Conservation (phyloP, 148 eudicot genomes). For the Oxyria digyna region DNA sequence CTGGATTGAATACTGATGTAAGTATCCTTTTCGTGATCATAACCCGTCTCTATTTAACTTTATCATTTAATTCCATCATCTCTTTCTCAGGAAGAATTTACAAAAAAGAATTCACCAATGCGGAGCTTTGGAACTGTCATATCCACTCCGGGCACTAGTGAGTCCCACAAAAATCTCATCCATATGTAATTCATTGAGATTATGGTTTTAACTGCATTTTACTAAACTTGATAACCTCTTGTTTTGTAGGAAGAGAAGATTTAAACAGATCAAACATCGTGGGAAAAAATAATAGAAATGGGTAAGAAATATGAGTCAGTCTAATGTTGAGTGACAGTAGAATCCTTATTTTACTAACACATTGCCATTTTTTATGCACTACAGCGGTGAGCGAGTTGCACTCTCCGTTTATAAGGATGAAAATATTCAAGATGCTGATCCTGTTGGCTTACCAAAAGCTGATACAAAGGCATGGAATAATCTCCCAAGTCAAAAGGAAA, state of each 20-base stretch:
- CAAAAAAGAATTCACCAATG: constrained; percentile 28
- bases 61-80: background rate
- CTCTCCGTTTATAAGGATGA: constrained; percentile 51
- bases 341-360: background rate
- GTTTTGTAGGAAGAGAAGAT: constrained; percentile 36
- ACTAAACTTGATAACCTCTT: constrained; percentile 13
- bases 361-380: background rate
- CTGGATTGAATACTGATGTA: constrained; percentile 44
- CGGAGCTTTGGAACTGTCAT: constrained; percentile 86
- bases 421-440: constrained; percentile 18
- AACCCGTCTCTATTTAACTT: background rate
- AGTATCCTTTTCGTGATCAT: constrained; percentile 12
- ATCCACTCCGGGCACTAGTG: constrained; percentile 36
- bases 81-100: constrained; percentile 48
- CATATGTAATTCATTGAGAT: background rate
- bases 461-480: constrained; percentile 49
- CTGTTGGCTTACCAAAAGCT: constrained; percentile 29
- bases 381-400: constrained; percentile 39
- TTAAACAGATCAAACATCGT: constrained; percentile 40
- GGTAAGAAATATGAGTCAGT: background rate
- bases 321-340: background rate
- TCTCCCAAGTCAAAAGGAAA: constrained; percentile 76
- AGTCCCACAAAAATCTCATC: constrained; percentile 4
- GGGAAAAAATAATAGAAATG: constrained; percentile 20
- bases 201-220: background rate